Percentiles rank a stretch among this genome's conserved stretches.
Conservation (phyloP, 1,284 basidiomycete genomes). For the Tilletia horrida region DNA sequence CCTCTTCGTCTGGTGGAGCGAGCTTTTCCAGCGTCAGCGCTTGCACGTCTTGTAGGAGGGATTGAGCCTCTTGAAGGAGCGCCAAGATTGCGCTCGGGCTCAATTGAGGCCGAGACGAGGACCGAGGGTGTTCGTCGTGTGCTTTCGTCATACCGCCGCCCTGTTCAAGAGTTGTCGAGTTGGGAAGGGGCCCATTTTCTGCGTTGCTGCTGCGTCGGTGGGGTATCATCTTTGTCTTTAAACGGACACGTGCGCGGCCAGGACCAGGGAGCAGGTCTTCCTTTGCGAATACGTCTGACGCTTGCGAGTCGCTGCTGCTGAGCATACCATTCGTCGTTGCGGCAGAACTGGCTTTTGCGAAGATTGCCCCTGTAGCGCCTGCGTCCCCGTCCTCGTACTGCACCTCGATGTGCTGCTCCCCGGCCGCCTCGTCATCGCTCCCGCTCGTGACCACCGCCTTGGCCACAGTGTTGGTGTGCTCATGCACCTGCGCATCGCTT, state of each 20-base stretch:
- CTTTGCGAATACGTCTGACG: not conserved
- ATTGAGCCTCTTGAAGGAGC: not conserved
- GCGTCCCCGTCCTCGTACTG: not conserved
- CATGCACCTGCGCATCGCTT: not conserved
- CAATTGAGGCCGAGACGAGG: not conserved
- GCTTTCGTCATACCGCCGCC: not conserved
- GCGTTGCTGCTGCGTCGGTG: not conserved
- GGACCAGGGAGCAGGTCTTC: slow-evolving; percentile 6
- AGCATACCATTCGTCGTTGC: not conserved
- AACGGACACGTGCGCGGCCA: slow-evolving; percentile 10
- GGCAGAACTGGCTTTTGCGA: not conserved
- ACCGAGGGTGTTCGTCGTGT: too few species aligned
- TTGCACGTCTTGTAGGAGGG: not conserved
- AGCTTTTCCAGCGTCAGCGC: slow-evolving; percentile 9
- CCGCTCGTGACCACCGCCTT: not conserved
- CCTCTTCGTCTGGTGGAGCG: slow-evolving; percentile 16
- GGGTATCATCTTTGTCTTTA: not conserved
- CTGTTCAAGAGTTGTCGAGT: not conserved
- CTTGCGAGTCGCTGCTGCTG: not conserved
- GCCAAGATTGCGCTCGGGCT: not conserved
- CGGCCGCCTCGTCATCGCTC: not conserved
- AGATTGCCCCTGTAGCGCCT: not conserved
- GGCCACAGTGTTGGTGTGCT: not conserved
- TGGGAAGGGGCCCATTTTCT: not conserved
- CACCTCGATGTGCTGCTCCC: not conserved